Base-by-base conservation (phyloP, 768 basidiomycete genomes). In the Leccinum fibrillosum region DNA sequence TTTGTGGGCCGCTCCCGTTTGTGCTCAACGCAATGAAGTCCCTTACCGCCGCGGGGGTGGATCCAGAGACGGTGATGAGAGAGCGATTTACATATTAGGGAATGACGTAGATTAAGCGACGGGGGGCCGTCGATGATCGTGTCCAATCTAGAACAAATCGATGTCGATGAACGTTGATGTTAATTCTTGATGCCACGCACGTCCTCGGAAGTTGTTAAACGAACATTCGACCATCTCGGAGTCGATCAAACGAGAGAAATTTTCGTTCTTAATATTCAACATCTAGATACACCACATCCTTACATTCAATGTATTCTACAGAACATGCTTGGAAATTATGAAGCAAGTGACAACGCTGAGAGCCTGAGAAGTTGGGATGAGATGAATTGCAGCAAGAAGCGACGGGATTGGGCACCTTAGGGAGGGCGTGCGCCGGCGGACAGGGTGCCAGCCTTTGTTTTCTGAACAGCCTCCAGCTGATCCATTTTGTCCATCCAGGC, bases 401-500 rank as follows among this genome's bases (percentile, higher is more conserved):
- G 11, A 15, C 7, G 1, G 11, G 6, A 15, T n/a, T 5, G 15
- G 17, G 17, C 5, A 34, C 4, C 34, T 59, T 52, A 69, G 10
- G 64, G 56, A 1, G 72, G 70, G 35, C 72, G 57, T 5, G 68
- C 70, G 2, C 66, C 70, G 13, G 15, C 65, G 13, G 69, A 62
- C 56, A 72, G 52, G 1, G 71, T 72, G 2, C 70, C 72, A 1
- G 51, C 17, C 5, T 28, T 58, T n/a, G 72, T 72, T 8, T 49
- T 59, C 49, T 60, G 52, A 17, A 70, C 72, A 23, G 65, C 64
- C 11, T 70, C 70, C 52, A 70, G 44, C 13, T 49, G 23, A 0
- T 63, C 58, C 70, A 72, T 72, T 21, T 57, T 53, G 4, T 58
- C 61, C 66, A 72, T 69, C 70, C 69, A 74, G 0, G 2, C 23